Conservation (phyloP, 2,329 filamentous ascomycete genomes). For the Cordyceps cateniannulata region DNA sequence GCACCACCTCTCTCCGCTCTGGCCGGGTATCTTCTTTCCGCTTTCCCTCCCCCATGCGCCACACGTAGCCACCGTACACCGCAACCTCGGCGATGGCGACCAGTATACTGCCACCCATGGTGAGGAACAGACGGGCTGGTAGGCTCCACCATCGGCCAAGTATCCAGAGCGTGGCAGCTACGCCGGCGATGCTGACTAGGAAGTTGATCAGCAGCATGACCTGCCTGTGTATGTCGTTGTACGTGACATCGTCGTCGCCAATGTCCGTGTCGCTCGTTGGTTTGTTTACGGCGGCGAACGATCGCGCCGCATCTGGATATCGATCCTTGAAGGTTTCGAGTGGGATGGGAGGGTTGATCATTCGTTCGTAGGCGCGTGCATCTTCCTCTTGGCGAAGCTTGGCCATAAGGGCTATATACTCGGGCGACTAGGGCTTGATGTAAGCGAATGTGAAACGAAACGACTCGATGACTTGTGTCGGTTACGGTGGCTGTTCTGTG, state of each 20-base stretch:
- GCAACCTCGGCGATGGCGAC: slow-evolving; percentile 72
- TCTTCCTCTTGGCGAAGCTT: slow-evolving; percentile 79
- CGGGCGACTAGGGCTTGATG: slow-evolving; percentile 49
- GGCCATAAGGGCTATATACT: slow-evolving; percentile 85
- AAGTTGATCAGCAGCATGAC: slow-evolving; percentile 85
- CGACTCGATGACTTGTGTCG: slow-evolving; percentile 46
- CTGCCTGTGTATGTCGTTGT: slow-evolving; percentile 72
- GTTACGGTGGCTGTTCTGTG: not conserved
- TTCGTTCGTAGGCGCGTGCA: slow-evolving; percentile 71
- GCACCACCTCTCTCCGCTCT: slow-evolving; percentile 63
- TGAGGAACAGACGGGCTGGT: slow-evolving; percentile 62
- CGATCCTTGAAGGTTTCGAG: slow-evolving; percentile 54
- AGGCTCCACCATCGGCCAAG: slow-evolving; percentile 69
- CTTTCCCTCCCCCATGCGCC: slow-evolving; percentile 64
- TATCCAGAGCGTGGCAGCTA: slow-evolving; percentile 72
- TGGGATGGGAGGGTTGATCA: slow-evolving; percentile 56
- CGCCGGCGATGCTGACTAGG: slow-evolving; percentile 75
- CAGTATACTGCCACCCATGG: slow-evolving; percentile 61
- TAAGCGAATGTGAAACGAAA: slow-evolving; percentile 13
- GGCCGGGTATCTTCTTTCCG: slow-evolving; percentile 51
- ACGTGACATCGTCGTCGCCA: slow-evolving; percentile 59
- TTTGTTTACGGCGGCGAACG: slow-evolving; percentile 49
- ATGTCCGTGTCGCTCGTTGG: slow-evolving; percentile 39
- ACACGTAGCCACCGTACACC: slow-evolving; percentile 69
- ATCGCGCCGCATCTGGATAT: slow-evolving; percentile 48